These are phyloP conservation scores for Vaccinium corymbosum DNA, from an alignment of 148 eudicot species.

Conservation along the genomic window DNA sequence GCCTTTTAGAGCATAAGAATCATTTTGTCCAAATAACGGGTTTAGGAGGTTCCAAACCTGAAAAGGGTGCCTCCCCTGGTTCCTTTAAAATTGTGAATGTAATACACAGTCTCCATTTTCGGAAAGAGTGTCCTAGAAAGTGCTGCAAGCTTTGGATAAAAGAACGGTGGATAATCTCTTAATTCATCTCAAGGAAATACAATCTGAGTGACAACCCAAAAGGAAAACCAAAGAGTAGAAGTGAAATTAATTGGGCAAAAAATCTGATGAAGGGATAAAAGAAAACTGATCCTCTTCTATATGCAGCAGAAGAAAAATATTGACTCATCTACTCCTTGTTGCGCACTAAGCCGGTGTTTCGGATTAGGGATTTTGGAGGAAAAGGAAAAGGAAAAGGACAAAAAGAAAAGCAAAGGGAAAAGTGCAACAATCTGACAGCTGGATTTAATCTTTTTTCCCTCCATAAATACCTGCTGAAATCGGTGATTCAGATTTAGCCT, in stretches of 20 bases:
- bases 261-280: not conserved
- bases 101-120: conserved; percentile 91
- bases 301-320: conserved; percentile 1
- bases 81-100: conserved; percentile 97
- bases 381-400: not conserved
- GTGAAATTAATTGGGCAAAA: conserved; percentile 4
- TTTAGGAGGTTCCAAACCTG: conserved; percentile 48
- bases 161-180: conserved; percentile 85
- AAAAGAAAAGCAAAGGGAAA: not conserved
- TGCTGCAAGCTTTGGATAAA: conserved; percentile 90
- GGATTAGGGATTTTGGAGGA: not conserved
- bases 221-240: not conserved
- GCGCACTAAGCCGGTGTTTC: not conserved
- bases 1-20: not conserved
- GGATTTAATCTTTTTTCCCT: not conserved
- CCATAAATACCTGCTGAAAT: not conserved
- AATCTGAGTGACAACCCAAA: not conserved
- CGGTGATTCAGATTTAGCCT: not conserved
- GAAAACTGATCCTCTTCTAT: not conserved
- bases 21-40: not conserved
- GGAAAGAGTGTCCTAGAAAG: conserved; percentile 73
- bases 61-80: conserved; percentile 79
- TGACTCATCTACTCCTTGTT: not conserved
- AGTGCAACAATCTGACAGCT: not conserved
- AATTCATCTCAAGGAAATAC: conserved; percentile 39